Evolutionary conservation across 2,329 filamentous ascomycete species (phyloP).

Genomic region (Microcyclospora pomicola): DNA sequence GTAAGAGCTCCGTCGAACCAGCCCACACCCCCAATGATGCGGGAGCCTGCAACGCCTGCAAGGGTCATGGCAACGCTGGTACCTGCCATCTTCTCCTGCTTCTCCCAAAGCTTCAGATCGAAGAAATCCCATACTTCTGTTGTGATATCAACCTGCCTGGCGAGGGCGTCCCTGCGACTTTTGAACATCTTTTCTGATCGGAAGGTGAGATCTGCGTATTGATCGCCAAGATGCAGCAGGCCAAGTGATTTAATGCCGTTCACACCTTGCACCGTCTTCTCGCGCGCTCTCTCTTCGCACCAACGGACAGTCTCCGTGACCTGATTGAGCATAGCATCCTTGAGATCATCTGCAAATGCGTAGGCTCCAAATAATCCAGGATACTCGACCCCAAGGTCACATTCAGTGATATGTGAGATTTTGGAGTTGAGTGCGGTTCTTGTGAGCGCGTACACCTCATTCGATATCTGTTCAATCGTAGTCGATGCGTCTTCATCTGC

Average conservation of each 20-base stretch:
- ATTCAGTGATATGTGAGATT: conserved; percentile 63
- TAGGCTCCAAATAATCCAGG: conserved; percentile 75
- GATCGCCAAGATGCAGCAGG: conserved; percentile 72
- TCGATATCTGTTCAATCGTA: conserved; percentile 72
- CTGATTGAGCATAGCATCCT: conserved; percentile 78
- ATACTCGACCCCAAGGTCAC: conserved; percentile 70
- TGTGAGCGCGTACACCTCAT: conserved; percentile 74
- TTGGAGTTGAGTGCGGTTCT: conserved; percentile 60
- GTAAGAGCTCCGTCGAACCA: conserved; percentile 84
- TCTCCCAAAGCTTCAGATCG: conserved; percentile 71
- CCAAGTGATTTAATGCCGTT: conserved; percentile 80
- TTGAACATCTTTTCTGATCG: conserved; percentile 89
- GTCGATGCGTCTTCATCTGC: conserved; percentile 69
- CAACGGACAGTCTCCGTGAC: conserved; percentile 63
- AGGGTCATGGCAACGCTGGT: conserved; percentile 91
- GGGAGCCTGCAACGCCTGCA: conserved; percentile 68
- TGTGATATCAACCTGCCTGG: conserved; percentile 72
- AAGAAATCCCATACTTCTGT: conserved; percentile 91
- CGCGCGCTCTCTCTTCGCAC: conserved; percentile 78
- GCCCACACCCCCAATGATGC: conserved; percentile 67
- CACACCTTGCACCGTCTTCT: conserved; percentile 65
- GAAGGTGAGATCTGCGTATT: conserved; percentile 77
- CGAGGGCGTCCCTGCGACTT: conserved; percentile 64
- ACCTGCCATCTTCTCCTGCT: conserved; percentile 87
- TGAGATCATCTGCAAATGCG: conserved; percentile 85